These are phyloP conservation scores for Candida neerlandica DNA, from an alignment of 1,139 yeast genomes.

Conservation along the genomic window DNA sequence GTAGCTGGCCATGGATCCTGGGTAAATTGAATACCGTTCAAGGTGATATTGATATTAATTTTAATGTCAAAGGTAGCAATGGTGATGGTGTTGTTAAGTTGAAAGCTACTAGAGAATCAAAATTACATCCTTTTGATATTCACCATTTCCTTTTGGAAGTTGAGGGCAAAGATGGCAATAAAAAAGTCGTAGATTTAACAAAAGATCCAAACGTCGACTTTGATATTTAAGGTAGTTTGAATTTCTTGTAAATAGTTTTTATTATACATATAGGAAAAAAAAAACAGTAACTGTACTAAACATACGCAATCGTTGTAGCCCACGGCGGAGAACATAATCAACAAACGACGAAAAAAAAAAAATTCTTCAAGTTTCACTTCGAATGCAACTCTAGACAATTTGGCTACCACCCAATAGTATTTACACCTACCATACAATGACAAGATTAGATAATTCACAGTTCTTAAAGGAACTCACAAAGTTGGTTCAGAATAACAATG, in stretches of 20 bases:
- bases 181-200: conserved; percentile 47
- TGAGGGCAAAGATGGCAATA: conserved; percentile 31
- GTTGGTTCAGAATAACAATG: conserved; percentile 33
- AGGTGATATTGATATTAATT: conserved; percentile 75
- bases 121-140: conserved; percentile 58
- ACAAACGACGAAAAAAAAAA: conserved; percentile 1
- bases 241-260: conserved; percentile 2
- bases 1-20: conserved; percentile 83
- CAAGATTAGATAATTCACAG: conserved; percentile 41
- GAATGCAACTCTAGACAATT: neutral
- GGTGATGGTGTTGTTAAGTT: conserved; percentile 51
- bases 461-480: conserved; percentile 36
- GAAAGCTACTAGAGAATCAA: conserved; percentile 61
- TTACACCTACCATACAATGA: conserved; percentile 25
- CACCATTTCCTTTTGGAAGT: conserved; percentile 60
- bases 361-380: neutral
- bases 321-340: neutral
- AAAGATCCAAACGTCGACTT: conserved; percentile 51
- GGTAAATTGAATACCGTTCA: conserved; percentile 84
- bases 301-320: neutral
- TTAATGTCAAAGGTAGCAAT: conserved; percentile 67
- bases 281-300: neutral
- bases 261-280: neutral
- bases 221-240: conserved; percentile 14
- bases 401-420: neutral